Base-by-base conservation (phyloP, 345 rosid genomes). In the Hibiscus mutabilis region DNA sequence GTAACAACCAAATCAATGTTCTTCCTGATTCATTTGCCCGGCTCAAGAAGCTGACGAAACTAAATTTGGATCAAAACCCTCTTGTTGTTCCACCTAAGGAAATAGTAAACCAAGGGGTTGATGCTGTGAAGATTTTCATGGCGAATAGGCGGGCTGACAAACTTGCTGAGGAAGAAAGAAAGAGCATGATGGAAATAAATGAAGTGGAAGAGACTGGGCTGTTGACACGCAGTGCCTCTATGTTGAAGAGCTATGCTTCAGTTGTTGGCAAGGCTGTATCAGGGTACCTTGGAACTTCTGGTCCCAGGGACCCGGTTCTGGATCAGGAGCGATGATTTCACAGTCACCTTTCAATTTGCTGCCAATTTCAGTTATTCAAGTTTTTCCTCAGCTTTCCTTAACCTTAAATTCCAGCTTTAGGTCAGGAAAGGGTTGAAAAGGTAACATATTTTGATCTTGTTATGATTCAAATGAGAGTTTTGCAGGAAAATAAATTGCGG, bases 61-160 rank as follows among this genome's bases (percentile, higher is more conserved):
- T 96, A 75, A 92, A 88, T 76, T 71, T 91, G 83, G 97, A 92
- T 21, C 87, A 89, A 76, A 96, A 92, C 73, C 99, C 99, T 24
- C 88, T 96, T 0, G 68, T 78, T 37, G 69, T 85, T 33, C 99
- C 99, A 0, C 86, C 91, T 27, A 35, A 33, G 47, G 96, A 88
- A 70, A 72, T 92, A 14, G 89, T 81, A 37, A 79, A 74, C 0
- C 81, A 80, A 80, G 99, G 98, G 73, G 90, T 86, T 27, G 86
- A 82, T 68, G 94, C 86, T 6, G 91, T 92, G 37, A 88, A 75
- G 84, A 82, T 61, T 59, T 91, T 82, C 77, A 92, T 96, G 98
- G 81, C 80, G 5, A 89, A 84, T 75, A 90, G 95, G 85, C 88
- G 97, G 96, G 71, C 69, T 29, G 84, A 76, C 62, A 76, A 89